phyloP scores from a whole-genome alignment of 805 yeast genomes.

The Middelhovenomyces tepae region DNA sequence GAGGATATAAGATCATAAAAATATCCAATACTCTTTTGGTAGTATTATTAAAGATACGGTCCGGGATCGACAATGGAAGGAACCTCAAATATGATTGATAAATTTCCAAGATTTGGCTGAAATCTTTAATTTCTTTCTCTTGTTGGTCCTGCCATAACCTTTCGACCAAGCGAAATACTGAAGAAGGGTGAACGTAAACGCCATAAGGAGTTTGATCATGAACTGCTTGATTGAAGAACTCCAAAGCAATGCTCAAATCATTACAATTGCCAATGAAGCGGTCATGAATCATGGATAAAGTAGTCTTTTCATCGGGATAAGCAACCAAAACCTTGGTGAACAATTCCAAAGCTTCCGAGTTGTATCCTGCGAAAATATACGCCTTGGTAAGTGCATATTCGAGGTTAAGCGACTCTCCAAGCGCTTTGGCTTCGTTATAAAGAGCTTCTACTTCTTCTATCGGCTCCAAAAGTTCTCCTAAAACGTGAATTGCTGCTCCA shows the following conservation, averaged over 20 bases:
- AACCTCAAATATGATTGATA: slow-evolving; percentile 39
- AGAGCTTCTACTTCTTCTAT: slow-evolving; percentile 15
- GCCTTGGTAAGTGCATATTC: slow-evolving; percentile 68
- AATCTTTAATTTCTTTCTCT: no score
- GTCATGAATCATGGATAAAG: slow-evolving; percentile 60
- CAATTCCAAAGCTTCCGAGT: slow-evolving; percentile 53
- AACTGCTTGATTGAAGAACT: slow-evolving; percentile 67
- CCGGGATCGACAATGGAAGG: slow-evolving; percentile 14
- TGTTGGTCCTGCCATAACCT: slow-evolving; percentile 33
- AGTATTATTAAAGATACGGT: slow-evolving; percentile 33
- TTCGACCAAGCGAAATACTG: slow-evolving; percentile 56
- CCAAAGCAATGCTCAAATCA: slow-evolving; percentile 61
- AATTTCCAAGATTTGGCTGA: slow-evolving; percentile 51
- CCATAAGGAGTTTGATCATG: slow-evolving; percentile 62
- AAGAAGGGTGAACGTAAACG: slow-evolving; percentile 64
- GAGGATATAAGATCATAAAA: slow-evolving; percentile 52
- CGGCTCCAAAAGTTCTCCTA: slow-evolving; percentile 14
- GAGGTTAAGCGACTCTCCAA: slow-evolving; percentile 30
- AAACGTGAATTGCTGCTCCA: slow-evolving; percentile 15
- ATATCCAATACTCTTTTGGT: slow-evolving; percentile 63
- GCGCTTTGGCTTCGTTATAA: slow-evolving; percentile 8
- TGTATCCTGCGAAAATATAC: slow-evolving; percentile 55
- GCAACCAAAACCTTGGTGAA: slow-evolving; percentile 32
- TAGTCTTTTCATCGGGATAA: slow-evolving; percentile 35
- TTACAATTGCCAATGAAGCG: slow-evolving; percentile 70